Evolutionary conservation across 163 green algal species (phyloP).

Genomic region (Coccomyxa subellipsoidea): DNA sequence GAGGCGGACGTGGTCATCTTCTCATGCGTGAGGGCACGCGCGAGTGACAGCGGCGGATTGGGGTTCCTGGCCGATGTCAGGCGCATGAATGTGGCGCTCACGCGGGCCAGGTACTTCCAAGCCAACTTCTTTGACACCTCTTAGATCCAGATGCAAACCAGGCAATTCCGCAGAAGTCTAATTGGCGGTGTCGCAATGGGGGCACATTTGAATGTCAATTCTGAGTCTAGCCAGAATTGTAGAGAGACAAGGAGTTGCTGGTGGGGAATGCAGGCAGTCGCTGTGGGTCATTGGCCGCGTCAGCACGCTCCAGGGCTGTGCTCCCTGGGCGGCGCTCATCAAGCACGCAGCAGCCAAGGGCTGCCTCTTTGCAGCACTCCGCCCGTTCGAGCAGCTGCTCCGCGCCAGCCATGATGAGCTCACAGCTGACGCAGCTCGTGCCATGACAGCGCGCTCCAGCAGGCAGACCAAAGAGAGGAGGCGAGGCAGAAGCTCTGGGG

Average conservation of each 20-base stretch:
- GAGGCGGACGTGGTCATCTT: slow-evolving; percentile 75
- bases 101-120: slow-evolving; percentile 22
- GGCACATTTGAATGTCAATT: background rate
- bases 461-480: background rate
- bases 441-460: background rate
- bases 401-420: background rate
- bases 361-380: background rate
- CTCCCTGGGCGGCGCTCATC: slow-evolving; percentile 20
- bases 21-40: slow-evolving; percentile 53
- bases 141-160: background rate
- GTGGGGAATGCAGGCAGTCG: slow-evolving; percentile 13
- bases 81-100: slow-evolving; percentile 60
- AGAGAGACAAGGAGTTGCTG: background rate
- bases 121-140: background rate
- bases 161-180: background rate
- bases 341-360: background rate
- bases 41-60: slow-evolving; percentile 11
- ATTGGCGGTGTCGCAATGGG: background rate
- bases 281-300: slow-evolving; percentile 32
- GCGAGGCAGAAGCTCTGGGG: background rate
- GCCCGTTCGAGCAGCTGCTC: background rate
- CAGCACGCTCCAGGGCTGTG: slow-evolving; percentile 18
- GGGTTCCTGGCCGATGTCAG: slow-evolving; percentile 66
- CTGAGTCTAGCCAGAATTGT: background rate
- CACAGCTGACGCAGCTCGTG: background rate